phyloP scores from a whole-genome alignment of 371 early-diverging fungal species.

The Synchytrium microbalum region DNA sequence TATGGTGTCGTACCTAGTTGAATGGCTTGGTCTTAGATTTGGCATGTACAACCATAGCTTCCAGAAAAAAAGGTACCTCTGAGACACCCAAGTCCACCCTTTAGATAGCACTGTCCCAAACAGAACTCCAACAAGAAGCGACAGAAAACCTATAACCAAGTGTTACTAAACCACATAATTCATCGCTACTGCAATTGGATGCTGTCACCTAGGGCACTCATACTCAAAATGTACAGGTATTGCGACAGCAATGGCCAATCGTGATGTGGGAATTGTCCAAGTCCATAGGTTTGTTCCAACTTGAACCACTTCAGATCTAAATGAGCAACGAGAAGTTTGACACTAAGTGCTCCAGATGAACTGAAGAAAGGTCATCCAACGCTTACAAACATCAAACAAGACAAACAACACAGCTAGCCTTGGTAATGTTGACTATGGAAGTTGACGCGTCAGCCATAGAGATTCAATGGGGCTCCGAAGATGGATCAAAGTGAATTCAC shows the following conservation, averaged over 20 bases:
- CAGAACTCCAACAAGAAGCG: background rate
- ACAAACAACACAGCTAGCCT: constrained; percentile 74
- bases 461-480: background rate
- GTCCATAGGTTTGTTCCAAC: constrained; percentile 47
- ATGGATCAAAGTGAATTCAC: background rate
- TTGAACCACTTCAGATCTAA: constrained; percentile 87
- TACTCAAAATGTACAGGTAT: constrained; percentile 67
- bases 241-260: constrained; percentile 43
- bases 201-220: constrained; percentile 51
- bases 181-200: too few relatives aligned
- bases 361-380: background rate
- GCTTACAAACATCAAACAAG: constrained; percentile 81
- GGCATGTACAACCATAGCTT: too few relatives aligned
- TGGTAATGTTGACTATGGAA: constrained; percentile 53
- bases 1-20: background rate
- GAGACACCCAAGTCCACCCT: background rate
- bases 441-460: background rate
- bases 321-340: too few relatives aligned
- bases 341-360: background rate
- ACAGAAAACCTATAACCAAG: background rate
- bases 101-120: background rate
- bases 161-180: too few relatives aligned
- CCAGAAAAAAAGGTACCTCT: too few relatives aligned
- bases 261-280: background rate
- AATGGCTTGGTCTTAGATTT: too few relatives aligned